phyloP scores from a whole-genome alignment of 2,329 filamentous ascomycete species.

The Diaporthe nobilis region DNA sequence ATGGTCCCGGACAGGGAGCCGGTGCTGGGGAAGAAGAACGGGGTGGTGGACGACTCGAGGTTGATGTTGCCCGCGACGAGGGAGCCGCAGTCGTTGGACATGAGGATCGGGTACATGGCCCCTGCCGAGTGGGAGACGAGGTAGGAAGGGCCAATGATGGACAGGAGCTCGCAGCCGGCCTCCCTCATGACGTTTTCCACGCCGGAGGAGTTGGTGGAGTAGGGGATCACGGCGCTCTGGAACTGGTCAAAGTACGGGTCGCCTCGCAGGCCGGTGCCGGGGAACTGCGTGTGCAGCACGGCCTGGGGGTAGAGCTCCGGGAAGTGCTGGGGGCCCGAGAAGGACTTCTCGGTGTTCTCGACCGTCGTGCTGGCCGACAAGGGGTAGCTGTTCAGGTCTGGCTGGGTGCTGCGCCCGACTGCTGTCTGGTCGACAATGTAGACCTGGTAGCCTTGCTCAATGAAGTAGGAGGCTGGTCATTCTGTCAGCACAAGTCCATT shows the following conservation, averaged over 20 bases:
- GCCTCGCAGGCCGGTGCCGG: conserved; percentile 51
- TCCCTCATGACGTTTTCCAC: conserved; percentile 46
- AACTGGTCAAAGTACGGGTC: conserved; percentile 64
- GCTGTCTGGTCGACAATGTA: conserved; percentile 57
- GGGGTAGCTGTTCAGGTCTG: conserved; percentile 48
- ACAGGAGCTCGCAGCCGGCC: conserved; percentile 46
- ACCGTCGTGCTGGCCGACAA: conserved; percentile 46
- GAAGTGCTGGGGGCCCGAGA: conserved; percentile 47
- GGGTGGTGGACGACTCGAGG: conserved; percentile 50
- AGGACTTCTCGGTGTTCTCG: conserved; percentile 47
- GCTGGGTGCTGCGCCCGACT: conserved; percentile 51
- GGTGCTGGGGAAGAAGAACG: conserved; percentile 46
- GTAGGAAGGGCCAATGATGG: conserved; percentile 48
- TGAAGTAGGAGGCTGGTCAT: conserved; percentile 53
- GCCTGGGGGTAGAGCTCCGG: conserved; percentile 50
- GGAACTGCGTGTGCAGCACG: conserved; percentile 52
- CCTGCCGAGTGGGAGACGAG: conserved; percentile 49
- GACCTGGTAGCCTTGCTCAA: conserved; percentile 56
- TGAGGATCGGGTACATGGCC: conserved; percentile 46
- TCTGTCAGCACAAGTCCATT: not conserved
- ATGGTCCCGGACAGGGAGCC: conserved; percentile 32
- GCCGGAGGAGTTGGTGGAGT: conserved; percentile 44
- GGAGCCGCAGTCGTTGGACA: conserved; percentile 48
- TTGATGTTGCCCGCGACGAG: conserved; percentile 50
- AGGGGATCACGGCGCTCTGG: conserved; percentile 59